These are phyloP conservation scores for Pascua sp. DNA, from an alignment of 1,284 basidiomycete genomes.

Conservation along the genomic window DNA sequence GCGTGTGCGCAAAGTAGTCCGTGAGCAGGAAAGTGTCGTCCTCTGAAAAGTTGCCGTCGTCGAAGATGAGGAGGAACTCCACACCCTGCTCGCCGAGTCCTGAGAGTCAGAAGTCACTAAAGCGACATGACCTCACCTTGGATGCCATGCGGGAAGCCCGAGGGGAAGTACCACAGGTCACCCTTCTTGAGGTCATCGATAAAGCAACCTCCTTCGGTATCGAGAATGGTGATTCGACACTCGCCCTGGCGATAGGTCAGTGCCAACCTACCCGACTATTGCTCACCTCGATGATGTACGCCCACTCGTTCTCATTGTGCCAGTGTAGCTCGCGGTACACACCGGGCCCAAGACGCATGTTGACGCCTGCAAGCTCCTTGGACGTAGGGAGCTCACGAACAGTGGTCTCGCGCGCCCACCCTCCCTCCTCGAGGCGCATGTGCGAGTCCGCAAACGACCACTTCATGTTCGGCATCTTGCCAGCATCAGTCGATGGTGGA, in stretches of 20 bases:
- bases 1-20: constrained; percentile 56
- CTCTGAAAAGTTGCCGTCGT: constrained; percentile 63
- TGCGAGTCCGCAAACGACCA: constrained; percentile 69
- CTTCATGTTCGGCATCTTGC: constrained; percentile 62
- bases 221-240: constrained; percentile 62
- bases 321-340: constrained; percentile 66
- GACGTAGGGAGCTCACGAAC: constrained; percentile 62
- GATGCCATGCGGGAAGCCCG: constrained; percentile 57
- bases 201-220: constrained; percentile 61
- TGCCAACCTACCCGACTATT: background rate
- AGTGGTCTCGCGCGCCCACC: constrained; percentile 58
- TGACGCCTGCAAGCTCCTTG: constrained; percentile 61
- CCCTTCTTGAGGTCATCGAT: constrained; percentile 42
- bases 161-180: constrained; percentile 66
- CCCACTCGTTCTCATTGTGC: constrained; percentile 63
- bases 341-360: constrained; percentile 66
- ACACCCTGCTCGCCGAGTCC: constrained; percentile 52
- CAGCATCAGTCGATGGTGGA: constrained; percentile 64
- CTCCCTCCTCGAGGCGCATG: constrained; percentile 65
- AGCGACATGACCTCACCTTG: constrained; percentile 56
- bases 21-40: constrained; percentile 63
- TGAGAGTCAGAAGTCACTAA: constrained; percentile 2
- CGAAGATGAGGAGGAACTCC: constrained; percentile 66
- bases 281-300: constrained; percentile 32
- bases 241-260: constrained; percentile 52